Evolutionary conservation across 768 basidiomycete species (phyloP).

Genomic region (Suillus sp.): DNA sequence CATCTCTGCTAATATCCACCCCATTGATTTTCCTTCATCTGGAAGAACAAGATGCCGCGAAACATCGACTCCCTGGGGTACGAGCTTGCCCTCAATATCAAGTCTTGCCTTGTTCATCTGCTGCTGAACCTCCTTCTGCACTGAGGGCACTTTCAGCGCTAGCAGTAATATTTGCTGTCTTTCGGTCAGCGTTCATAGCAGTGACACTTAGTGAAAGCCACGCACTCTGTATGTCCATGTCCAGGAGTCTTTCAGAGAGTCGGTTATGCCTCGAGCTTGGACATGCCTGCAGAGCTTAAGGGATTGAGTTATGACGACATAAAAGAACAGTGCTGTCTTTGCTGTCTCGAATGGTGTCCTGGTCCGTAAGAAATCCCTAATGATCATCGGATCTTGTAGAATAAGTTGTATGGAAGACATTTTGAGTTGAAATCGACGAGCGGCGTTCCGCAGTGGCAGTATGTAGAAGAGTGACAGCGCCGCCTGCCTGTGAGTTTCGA

Average conservation of each 20-base stretch:
- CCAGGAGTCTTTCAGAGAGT: conserved; percentile 30
- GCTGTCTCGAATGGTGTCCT: conserved; percentile 28
- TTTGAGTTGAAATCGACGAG: conserved; percentile 9
- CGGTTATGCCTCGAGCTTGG: conserved; percentile 38
- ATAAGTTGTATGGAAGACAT: conserved; percentile 12
- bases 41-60: conserved; percentile 70
- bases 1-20: conserved; percentile 82
- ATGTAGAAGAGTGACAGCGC: not conserved
- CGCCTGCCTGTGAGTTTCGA: not conserved
- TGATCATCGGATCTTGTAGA: conserved; percentile 7
- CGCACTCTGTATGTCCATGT: conserved; percentile 31
- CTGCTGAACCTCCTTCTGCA: conserved; percentile 55
- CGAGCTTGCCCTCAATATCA: conserved; percentile 67
- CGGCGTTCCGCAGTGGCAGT: not conserved
- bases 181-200: not conserved
- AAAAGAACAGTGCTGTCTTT: conserved; percentile 39
- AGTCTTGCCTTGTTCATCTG: conserved; percentile 67
- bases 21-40: conserved; percentile 57
- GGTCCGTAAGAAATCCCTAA: conserved; percentile 21
- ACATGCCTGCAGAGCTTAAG: conserved; percentile 36
- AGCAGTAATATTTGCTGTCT: conserved; percentile 56
- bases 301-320: conserved; percentile 32
- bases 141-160: conserved; percentile 60
- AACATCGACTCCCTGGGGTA: conserved; percentile 64
- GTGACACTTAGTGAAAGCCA: not conserved